phyloP scores from a whole-genome alignment of 1,284 basidiomycete genomes.

The Marasmius oreades region DNA sequence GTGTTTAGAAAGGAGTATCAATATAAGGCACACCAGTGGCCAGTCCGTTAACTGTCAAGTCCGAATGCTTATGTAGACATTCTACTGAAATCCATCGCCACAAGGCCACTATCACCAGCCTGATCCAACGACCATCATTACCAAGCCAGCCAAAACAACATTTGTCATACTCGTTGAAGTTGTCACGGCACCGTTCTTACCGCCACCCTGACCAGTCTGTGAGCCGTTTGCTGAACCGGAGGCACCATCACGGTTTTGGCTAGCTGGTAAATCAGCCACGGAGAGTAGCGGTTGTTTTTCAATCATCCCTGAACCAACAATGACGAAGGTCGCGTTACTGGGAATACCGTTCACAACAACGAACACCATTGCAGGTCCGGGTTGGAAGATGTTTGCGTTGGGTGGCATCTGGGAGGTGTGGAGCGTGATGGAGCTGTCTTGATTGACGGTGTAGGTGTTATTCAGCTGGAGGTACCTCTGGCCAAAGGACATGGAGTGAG shows the following conservation, averaged over 20 bases:
- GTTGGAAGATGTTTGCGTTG: slow-evolving; percentile 68
- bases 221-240: slow-evolving; percentile 8
- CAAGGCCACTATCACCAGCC: neutral
- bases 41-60: no score
- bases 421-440: slow-evolving; percentile 55
- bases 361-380: slow-evolving; percentile 72
- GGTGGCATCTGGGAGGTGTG: slow-evolving; percentile 70
- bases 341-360: slow-evolving; percentile 73
- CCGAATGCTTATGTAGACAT: no score
- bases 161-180: neutral
- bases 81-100: no score
- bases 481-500: slow-evolving; percentile 52
- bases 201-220: neutral
- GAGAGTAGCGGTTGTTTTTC: slow-evolving; percentile 45
- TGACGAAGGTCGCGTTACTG: slow-evolving; percentile 61
- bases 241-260: slow-evolving; percentile 5
- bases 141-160: neutral
- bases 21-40: no score
- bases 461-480: slow-evolving; percentile 46
- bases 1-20: no score
- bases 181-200: neutral
- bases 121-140: neutral
- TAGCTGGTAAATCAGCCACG: slow-evolving; percentile 25
- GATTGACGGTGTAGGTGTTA: slow-evolving; percentile 53
- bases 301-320: slow-evolving; percentile 63